Base-by-base conservation (phyloP, 2,329 filamentous ascomycete genomes). In the Aspergillus ustus region DNA sequence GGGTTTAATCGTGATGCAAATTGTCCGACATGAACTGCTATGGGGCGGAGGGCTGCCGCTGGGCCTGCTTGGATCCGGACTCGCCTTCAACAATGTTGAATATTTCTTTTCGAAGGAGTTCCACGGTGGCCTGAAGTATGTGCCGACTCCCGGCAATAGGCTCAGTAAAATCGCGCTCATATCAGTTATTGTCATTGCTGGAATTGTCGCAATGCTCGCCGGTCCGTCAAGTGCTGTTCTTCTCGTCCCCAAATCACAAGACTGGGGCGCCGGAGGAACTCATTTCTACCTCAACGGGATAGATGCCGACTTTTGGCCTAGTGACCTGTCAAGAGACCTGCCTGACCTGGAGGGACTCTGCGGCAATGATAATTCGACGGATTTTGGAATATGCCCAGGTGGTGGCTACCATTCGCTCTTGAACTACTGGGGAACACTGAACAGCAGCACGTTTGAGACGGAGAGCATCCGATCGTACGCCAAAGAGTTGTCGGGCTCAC, bases 41-140 rank as follows among this genome's bases (percentile, higher is more conserved):
- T 62, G 56, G n/a, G 56, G 60, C 2, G 56, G 56, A 28, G 56
- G 60, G 7, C 48, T 62, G 15, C 60, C 60, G 2, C 29, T 62
- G 20, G 60, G 60, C 19, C 34, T 62, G 9, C n/a, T 62, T 13
- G 54, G 50, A 1, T 50, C 54, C 1, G 54, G 60, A 1, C 45
- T 62, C 13, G 43, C 54, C 1, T 62, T 62, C 44, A 62, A 54
- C 13, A 17, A 58, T n/a, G 19, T 62, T n/a, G 49, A 62, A 46
- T 62, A 44, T 19, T 58, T 62, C 60, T 58, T 58, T n/a, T 19
- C 29, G 4, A 53, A 48, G 53, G 59, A 61, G 25, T 61, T 61
- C 19, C 43, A 43, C 40, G 59, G 59, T 15, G 37, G 40, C 8
- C 22, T 61, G 28, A 29, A 15, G 20, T 57, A 61, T 53, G 43